A percentile compares a stretch with the other conserved stretches of the same genome.
Evolutionary conservation across 1,284 basidiomycete species (phyloP).

Genomic region (Puccinia polysora): DNA sequence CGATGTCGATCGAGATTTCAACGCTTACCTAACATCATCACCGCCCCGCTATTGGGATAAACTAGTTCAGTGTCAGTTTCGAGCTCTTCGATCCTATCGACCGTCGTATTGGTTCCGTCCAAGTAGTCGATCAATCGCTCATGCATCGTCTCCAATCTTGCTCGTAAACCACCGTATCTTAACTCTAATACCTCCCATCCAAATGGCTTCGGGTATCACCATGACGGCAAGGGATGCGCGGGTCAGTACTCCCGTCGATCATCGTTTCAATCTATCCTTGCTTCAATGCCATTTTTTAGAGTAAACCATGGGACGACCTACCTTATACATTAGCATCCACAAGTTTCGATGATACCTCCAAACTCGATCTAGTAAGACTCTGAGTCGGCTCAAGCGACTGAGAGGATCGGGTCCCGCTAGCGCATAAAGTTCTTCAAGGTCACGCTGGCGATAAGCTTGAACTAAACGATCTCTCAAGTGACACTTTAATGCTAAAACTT

Average conservation of each 20-base stretch:
- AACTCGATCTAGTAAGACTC: slow-evolving; percentile 47
- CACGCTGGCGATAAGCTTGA: slow-evolving; percentile 46
- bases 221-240: slow-evolving; percentile 25
- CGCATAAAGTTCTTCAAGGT: slow-evolving; percentile 46
- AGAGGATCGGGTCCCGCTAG: slow-evolving; percentile 45
- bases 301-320: not conserved
- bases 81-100: slow-evolving; percentile 28
- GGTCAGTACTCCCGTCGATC: slow-evolving; percentile 44
- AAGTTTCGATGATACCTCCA: slow-evolving; percentile 52
- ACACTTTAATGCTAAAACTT: slow-evolving; percentile 48
- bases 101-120: not conserved
- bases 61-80: slow-evolving; percentile 29
- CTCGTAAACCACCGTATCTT: slow-evolving; percentile 52
- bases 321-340: slow-evolving; percentile 51
- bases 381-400: slow-evolving; percentile 47
- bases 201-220: slow-evolving; percentile 47
- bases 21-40: slow-evolving; percentile 38
- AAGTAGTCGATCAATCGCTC: slow-evolving; percentile 40
- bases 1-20: not conserved
- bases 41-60: slow-evolving; percentile 35
- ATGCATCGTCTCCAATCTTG: slow-evolving; percentile 53
- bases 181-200: slow-evolving; percentile 54
- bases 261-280: not conserved
- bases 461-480: slow-evolving; percentile 49
- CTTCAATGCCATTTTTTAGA: not conserved